phyloP scores from a whole-genome alignment of 1,139 yeast species.

The Zygoascus hellenicus region DNA sequence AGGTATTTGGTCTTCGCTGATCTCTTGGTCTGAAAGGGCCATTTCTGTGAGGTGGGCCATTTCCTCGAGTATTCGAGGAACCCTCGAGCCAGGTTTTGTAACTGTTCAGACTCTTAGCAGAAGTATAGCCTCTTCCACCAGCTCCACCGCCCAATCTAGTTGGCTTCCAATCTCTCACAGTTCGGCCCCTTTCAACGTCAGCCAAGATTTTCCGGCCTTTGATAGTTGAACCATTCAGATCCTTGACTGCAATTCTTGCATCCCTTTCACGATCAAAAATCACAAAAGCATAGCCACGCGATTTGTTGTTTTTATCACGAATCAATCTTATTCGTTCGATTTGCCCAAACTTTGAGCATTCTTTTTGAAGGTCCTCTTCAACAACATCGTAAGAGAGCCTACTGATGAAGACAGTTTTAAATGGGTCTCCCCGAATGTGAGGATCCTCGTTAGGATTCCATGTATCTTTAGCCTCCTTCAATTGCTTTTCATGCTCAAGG shows the following conservation, averaged over 20 bases:
- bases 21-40: conserved; percentile 13
- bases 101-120: conserved; percentile 15
- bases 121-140: conserved; percentile 54
- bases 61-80: conserved; percentile 6
- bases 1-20: background rate
- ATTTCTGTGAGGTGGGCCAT: background rate
- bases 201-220: conserved; percentile 55
- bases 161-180: conserved; percentile 76
- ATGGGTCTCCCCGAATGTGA: conserved; percentile 68
- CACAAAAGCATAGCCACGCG: conserved; percentile 82
- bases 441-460: conserved; percentile 60
- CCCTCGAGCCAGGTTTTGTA: conserved; percentile 6
- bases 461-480: conserved; percentile 34
- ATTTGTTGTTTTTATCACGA: conserved; percentile 49
- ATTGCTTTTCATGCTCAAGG: conserved; percentile 24
- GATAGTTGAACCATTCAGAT: conserved; percentile 50
- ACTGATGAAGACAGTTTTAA: conserved; percentile 69
- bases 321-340: conserved; percentile 66
- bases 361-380: conserved; percentile 63
- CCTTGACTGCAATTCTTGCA: conserved; percentile 54
- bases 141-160: conserved; percentile 69
- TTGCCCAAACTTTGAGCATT: conserved; percentile 61
- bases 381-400: conserved; percentile 60
- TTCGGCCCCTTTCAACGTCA: conserved; percentile 80
- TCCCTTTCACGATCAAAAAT: conserved; percentile 58